Evolutionary conservation across 2,329 filamentous ascomycete genomes (phyloP).

Genomic region (Fragosphaeria purpurea): DNA sequence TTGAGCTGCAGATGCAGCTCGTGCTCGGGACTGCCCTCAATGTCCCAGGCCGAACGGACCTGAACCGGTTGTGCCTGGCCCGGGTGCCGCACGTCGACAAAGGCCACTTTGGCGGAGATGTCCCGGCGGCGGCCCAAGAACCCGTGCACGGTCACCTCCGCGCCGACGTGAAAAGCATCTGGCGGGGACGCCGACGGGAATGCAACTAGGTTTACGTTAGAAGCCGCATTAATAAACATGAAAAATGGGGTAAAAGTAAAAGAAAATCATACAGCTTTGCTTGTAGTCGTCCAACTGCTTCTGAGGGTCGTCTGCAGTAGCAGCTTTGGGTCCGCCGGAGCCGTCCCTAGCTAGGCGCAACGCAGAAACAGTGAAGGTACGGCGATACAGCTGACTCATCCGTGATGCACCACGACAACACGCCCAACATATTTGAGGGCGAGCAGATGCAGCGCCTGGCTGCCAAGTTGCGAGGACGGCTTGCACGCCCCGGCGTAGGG

Average conservation of each 20-base stretch:
- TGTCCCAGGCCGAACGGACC: conserved; percentile 29
- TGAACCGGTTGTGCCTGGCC: conserved; percentile 26
- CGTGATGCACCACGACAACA: too few species aligned
- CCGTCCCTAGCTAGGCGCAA: not conserved
- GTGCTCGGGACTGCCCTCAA: conserved; percentile 25
- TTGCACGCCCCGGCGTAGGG: conserved; percentile 2
- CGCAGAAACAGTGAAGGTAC: not conserved
- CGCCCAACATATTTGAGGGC: too few species aligned
- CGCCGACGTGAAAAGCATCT: conserved; percentile 18
- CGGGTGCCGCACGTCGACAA: conserved; percentile 46
- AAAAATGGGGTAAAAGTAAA: not conserved
- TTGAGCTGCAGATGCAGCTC: conserved; percentile 31
- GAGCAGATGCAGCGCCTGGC: not conserved
- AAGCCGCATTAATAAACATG: not conserved
- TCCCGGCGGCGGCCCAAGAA: conserved; percentile 62
- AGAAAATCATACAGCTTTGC: conserved; percentile 27
- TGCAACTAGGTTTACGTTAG: conserved; percentile 15
- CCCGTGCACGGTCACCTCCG: conserved; percentile 51
- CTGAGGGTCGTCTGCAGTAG: not conserved
- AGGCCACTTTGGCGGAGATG: conserved; percentile 59
- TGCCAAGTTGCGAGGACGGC: not conserved
- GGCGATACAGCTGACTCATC: not conserved
- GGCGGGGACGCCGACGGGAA: conserved; percentile 20
- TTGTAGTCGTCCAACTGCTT: conserved; percentile 31
- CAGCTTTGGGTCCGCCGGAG: not conserved